These are phyloP conservation scores for Coniochaeta hoffmannii DNA, from an alignment of 2,329 filamentous ascomycete genomes.

Conservation along the genomic window DNA sequence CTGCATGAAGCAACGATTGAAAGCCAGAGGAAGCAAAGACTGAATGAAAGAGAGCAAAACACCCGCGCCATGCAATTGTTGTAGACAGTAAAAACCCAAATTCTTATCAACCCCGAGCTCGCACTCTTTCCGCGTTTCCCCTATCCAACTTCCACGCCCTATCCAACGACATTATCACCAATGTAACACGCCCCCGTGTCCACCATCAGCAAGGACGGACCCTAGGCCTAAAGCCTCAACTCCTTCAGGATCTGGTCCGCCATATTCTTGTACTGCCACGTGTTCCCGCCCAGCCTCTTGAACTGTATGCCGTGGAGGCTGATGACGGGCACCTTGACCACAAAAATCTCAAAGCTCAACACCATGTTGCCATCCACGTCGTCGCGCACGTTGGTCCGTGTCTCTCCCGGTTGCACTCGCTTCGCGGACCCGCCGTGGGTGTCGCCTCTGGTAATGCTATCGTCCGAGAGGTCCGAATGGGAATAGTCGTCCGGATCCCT, in stretches of 20 bases:
- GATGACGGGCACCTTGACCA: constrained; percentile 93
- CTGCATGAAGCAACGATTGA: not conserved
- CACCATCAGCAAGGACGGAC: not conserved
- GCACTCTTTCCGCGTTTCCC: not conserved
- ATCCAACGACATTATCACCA: no score
- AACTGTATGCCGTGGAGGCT: constrained; percentile 95
- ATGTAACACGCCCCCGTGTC: no score
- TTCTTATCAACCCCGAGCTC: not conserved
- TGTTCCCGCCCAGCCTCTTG: constrained; percentile 91
- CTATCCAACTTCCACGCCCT: not conserved
- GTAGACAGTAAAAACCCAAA: not conserved
- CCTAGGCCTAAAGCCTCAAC: constrained; percentile 58
- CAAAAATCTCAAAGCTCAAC: constrained; percentile 89
- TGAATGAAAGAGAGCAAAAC: not conserved
- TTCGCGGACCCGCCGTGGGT: constrained; percentile 36
- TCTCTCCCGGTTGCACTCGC: constrained; percentile 62
- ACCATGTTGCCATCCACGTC: constrained; percentile 80
- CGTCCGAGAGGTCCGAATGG: constrained; percentile 80
- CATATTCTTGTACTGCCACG: constrained; percentile 99
- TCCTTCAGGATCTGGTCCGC: constrained; percentile 90
- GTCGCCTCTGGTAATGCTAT: constrained; percentile 55
- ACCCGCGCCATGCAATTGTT: constrained; percentile 2
- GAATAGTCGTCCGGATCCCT: constrained; percentile 74
- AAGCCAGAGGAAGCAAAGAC: not conserved
- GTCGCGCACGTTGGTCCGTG: constrained; percentile 83